phyloP scores from a whole-genome alignment of 352 stramenopile genomes.

The Sclerospora graminicola region DNA sequence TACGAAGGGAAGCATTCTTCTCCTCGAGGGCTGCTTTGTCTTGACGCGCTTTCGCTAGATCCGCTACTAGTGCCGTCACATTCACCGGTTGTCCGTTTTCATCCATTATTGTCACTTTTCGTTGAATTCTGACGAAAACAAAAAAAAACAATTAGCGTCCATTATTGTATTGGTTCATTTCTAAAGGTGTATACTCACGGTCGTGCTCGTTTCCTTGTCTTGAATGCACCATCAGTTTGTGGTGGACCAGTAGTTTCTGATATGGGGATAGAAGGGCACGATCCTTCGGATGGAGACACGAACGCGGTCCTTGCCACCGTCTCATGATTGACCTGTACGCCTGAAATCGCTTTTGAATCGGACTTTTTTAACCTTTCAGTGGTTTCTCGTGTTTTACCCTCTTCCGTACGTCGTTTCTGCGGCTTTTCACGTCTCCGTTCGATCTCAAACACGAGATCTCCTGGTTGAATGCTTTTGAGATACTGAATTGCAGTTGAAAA shows the following conservation, averaged over 20 bases:
- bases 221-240: conserved; percentile 9
- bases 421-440: conserved; percentile 14
- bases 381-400: no score
- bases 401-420: background rate
- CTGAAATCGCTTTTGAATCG: no score
- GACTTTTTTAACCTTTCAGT: no score
- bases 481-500: conserved; percentile 49
- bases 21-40: conserved; percentile 45
- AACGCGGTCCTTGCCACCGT: no score
- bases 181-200: conserved; percentile 24
- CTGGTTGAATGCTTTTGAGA: conserved; percentile 40
- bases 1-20: conserved; percentile 57
- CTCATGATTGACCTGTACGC: no score
- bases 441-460: conserved; percentile 48
- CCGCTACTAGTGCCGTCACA: conserved; percentile 38
- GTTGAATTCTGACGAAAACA: conserved; percentile 10
- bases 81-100: conserved; percentile 22
- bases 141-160: background rate
- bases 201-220: conserved; percentile 32
- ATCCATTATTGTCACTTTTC: conserved; percentile 13
- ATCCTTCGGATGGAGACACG: no score
- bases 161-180: no score
- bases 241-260: no score
- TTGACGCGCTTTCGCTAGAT: conserved; percentile 45
- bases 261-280: no score